Base-by-base conservation (phyloP, 345 rosid species). In the Eucalyptus viminalis region DNA sequence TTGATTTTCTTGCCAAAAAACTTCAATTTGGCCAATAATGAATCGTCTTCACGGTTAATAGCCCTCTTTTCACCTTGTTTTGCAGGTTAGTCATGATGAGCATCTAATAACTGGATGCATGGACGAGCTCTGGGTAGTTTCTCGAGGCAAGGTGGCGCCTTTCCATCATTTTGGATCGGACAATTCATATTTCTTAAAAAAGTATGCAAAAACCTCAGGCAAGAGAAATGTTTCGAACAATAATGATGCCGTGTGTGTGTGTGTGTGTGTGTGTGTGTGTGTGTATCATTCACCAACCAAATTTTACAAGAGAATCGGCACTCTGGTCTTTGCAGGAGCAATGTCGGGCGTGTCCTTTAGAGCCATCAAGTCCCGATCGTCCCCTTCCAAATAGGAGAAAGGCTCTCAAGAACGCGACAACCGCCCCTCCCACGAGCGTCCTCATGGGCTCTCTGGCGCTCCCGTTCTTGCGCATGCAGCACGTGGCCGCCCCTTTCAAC, bases 391-490 rank as follows among this genome's bases (percentile, higher is more conserved):
- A 92, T 89, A 93, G 58, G 58, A 53, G 58, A 53, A 53, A 53
- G n/a, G 96, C 98, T 72, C 86, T 89, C 94, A 97, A 86, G 91
- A 95, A 95, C 29, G 98, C 95, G 58, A 97, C 97, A 89, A 93
- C 54, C 58, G 86, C 87, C 19, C 98, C 98, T 88, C 94, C 99
- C 87, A 94, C 94, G 53, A 95, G 94, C 86, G 89, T 94, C 92
- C 98, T 96, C 98, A 95, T 95, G 3, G 99, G 97, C 90, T 92
- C 93, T 88, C 98, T 94, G 49, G 92, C 86, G 90, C 93, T 67
- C 40, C 80, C 98, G 92, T 95, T 97, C 94, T 92, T 92, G 92
- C 99, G 96, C 93, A 96, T 90, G 91, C 95, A 95, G 88, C 95
- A 92, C 3, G 95, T 92, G 31, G 92, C 43, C 88, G 90, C 93